These are phyloP conservation scores for Pleurotus djamor DNA, from an alignment of 768 basidiomycete genomes.

Conservation along the genomic window DNA sequence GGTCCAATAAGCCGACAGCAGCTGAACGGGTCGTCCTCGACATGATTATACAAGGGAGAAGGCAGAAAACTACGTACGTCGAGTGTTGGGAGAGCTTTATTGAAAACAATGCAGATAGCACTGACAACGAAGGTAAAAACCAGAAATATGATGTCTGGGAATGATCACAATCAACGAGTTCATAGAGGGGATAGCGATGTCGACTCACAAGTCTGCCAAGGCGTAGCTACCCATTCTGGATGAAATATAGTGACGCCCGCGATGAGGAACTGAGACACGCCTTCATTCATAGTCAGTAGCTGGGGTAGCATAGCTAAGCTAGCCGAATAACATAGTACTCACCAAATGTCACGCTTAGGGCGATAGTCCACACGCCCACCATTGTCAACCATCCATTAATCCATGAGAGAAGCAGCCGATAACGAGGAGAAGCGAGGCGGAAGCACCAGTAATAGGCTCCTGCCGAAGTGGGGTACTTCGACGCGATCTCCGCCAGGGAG, in stretches of 20 bases:
- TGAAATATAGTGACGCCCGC: slow-evolving; percentile 58
- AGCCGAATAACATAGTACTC: slow-evolving; percentile 9
- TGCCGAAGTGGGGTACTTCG: slow-evolving; percentile 60
- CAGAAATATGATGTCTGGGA: slow-evolving; percentile 52
- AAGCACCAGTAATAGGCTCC: slow-evolving; percentile 71
- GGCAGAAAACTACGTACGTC: slow-evolving; percentile 32
- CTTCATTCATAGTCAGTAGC: slow-evolving; percentile 13
- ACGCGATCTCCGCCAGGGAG: slow-evolving; percentile 58
- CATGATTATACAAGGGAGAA: neutral
- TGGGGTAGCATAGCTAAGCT: neutral
- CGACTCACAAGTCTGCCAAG: slow-evolving; percentile 58
- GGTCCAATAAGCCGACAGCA: slow-evolving; percentile 63
- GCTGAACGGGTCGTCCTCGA: slow-evolving; percentile 27
- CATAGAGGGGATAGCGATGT: neutral
- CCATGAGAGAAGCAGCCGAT: slow-evolving; percentile 54
- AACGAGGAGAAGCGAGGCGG: slow-evolving; percentile 50
- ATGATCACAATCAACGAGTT: neutral
- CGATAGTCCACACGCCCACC: slow-evolving; percentile 68
- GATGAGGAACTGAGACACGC: slow-evolving; percentile 57
- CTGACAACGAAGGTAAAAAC: slow-evolving; percentile 47
- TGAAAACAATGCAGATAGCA: slow-evolving; percentile 54
- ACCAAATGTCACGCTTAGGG: slow-evolving; percentile 66
- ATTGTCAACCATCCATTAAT: slow-evolving; percentile 69
- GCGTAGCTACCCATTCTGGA: slow-evolving; percentile 53
- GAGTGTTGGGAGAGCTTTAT: slow-evolving; percentile 43